Evolutionary conservation across 768 basidiomycete genomes (phyloP).

Genomic region (Suillus tomentosus): DNA sequence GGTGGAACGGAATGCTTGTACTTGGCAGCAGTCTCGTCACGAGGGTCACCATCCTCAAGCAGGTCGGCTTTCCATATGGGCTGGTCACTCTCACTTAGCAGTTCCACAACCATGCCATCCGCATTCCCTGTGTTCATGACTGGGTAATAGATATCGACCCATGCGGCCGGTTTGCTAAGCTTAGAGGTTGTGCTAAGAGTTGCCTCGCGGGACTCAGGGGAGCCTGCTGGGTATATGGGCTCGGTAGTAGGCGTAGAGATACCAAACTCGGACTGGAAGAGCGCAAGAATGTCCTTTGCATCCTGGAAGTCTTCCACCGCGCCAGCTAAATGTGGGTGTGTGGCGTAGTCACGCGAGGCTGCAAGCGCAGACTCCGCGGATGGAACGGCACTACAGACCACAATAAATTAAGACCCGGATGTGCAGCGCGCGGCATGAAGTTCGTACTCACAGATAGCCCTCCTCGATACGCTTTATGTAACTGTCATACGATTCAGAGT

Average conservation of each 20-base stretch:
- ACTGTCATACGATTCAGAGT: constrained; percentile 15
- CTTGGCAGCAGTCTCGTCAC: constrained; percentile 71
- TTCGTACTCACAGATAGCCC: constrained; percentile 36
- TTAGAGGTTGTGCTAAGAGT: constrained; percentile 57
- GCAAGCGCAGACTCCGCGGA: constrained; percentile 56
- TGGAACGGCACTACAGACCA: constrained; percentile 50
- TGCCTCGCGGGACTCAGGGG: constrained; percentile 62
- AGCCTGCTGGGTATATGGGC: constrained; percentile 74
- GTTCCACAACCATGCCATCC: constrained; percentile 64
- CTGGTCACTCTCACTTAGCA: constrained; percentile 57
- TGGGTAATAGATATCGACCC: constrained; percentile 90
- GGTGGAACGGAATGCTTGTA: constrained; percentile 68
- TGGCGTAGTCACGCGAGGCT: constrained; percentile 59
- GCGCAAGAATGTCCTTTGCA: constrained; percentile 64
- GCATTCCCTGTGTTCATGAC: constrained; percentile 71
- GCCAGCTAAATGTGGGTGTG: constrained; percentile 74
- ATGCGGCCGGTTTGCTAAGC: constrained; percentile 57
- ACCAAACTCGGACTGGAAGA: constrained; percentile 68
- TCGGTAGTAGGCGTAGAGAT: constrained; percentile 41
- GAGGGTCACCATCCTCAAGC: constrained; percentile 65
- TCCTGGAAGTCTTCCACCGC: constrained; percentile 60
- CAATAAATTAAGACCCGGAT: background rate
- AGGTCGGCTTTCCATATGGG: constrained; percentile 72
- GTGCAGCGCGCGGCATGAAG: background rate
- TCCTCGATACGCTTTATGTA: constrained; percentile 29